phyloP scores from a whole-genome alignment of 257 asterid genomes.

The Solanum piurae region DNA sequence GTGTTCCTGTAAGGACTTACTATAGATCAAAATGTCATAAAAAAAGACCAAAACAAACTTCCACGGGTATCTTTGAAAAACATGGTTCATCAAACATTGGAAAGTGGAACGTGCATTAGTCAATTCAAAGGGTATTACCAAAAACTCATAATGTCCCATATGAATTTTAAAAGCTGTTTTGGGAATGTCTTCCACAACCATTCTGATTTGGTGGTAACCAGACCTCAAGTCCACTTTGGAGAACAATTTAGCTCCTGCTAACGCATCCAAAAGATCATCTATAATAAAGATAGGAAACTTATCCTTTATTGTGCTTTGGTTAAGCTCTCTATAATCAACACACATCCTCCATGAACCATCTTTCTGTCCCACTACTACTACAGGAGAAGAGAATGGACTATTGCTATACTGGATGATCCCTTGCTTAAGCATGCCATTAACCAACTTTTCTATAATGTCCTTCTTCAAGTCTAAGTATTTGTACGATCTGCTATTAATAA shows the following conservation, averaged over 20 bases:
- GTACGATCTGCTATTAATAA: no score
- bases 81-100: no score
- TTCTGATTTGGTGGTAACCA: not conserved
- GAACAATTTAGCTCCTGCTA: not conserved
- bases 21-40: not conserved
- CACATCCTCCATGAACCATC: not conserved
- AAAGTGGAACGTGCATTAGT: not conserved
- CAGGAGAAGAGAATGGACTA: not conserved
- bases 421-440: not conserved
- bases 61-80: not conserved
- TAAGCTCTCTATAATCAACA: not conserved
- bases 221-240: not conserved
- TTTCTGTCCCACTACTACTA: not conserved
- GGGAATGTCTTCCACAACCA: not conserved
- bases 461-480: not conserved
- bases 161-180: not conserved
- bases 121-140: not conserved
- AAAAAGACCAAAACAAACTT: no score
- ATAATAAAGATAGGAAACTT: not conserved
- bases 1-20: not conserved
- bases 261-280: not conserved
- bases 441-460: not conserved
- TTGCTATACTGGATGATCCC: not conserved
- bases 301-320: not conserved
- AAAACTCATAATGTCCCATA: not conserved